Base-by-base conservation (phyloP, 1,139 yeast species). In the Kodamaea derodonti region DNA sequence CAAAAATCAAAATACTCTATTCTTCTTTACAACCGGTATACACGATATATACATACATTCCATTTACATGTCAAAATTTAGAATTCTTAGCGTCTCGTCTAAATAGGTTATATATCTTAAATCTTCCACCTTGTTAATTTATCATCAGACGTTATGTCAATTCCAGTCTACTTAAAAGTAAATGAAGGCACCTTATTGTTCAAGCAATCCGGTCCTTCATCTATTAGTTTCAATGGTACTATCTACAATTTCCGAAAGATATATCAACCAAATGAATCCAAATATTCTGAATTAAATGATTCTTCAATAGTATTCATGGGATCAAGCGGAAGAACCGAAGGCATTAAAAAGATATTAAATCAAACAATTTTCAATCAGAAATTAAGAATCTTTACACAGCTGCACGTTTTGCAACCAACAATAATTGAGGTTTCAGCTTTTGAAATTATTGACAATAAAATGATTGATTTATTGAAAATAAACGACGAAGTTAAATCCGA, bases 241-340 rank as follows among this genome's bases (percentile, higher is more conserved):
- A 34, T 35, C 14, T 60, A 58, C 38, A 47, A 52, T 14, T 61
- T 62, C 37, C 29, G 43, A 28, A 38, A 42, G 27, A 48, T 58
- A 12, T 54, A 43, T 24, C 25, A 15, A 20, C 29, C 33, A 20
- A 31, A 20, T 5, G 32, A 42, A 9, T 36, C 39, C 22, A 40
- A 41, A 4, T 51, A 40, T 35, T 34, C 39, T 4, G 43, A 47
- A 14, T 39, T 40, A 13, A 34, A 33, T 26, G 32, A 27, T 8
- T 25, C 27, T 14, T 43, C 47, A 13, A 40, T 47, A 22, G 48
- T 60, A 10, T 56, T 61, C 31, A 51, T 60, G 46, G 67, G 66
- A 1, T 65, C 67, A 9, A 58, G 62, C 1, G 62, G 58, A 12
- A 52, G 63, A 40, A 62, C 67, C 8, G 58, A 65, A 18, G 49